Evolutionary conservation across 2,329 filamentous ascomycete species (phyloP).

Genomic region (Hysterium pulicare): DNA sequence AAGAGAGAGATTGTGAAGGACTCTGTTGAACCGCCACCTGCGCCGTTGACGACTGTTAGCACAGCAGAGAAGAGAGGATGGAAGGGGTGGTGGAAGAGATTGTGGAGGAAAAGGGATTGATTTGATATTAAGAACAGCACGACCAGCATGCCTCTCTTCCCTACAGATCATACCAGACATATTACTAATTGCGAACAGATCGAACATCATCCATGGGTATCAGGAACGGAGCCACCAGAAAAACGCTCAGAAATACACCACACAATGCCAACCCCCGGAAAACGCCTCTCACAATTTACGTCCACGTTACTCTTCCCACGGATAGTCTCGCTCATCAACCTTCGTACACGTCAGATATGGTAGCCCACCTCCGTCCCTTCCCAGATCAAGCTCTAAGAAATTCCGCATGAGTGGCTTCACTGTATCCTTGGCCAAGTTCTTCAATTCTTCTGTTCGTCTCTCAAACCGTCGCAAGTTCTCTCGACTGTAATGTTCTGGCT

Average conservation of each 20-base stretch:
- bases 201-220: conserved; percentile 3
- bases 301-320: conserved; percentile 52
- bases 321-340: conserved; percentile 60
- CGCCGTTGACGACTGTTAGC: too few relatives aligned
- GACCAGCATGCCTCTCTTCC: conserved; percentile 3
- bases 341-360: conserved; percentile 64
- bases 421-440: conserved; percentile 74
- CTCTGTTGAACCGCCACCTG: too few relatives aligned
- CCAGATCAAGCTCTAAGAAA: conserved; percentile 74
- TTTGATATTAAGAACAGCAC: too few relatives aligned
- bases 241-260: too few relatives aligned
- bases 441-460: conserved; percentile 82
- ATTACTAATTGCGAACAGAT: background rate
- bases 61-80: too few relatives aligned
- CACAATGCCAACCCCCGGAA: too few relatives aligned
- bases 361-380: conserved; percentile 46
- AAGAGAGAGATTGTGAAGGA: too few relatives aligned
- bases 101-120: too few relatives aligned
- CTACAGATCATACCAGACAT: background rate
- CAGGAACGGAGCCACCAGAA: too few relatives aligned
- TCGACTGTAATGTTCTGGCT: conserved; percentile 75
- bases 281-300: too few relatives aligned
- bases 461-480: conserved; percentile 87
- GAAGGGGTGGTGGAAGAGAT: too few relatives aligned
- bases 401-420: conserved; percentile 85